Conservation (phyloP, 2,329 filamentous ascomycete species). For the Colletotrichum sp. region DNA sequence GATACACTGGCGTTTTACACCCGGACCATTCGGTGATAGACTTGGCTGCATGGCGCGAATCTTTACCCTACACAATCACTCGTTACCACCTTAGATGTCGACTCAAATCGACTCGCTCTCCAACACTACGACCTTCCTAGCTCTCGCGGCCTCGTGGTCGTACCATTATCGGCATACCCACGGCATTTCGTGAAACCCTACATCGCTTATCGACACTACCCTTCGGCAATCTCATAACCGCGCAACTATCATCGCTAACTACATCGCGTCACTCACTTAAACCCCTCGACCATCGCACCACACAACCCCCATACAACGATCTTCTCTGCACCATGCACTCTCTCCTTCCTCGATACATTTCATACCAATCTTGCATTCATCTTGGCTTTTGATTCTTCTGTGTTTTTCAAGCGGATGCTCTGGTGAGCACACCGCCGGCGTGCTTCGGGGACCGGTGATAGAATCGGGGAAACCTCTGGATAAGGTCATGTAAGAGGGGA, state of each 20-base stretch:
- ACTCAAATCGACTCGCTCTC: neutral
- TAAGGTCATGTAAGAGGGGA: neutral
- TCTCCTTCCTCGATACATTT: neutral
- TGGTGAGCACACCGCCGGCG: neutral
- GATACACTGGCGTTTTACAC: constrained; percentile 3
- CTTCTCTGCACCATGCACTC: neutral
- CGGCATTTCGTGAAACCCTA: neutral
- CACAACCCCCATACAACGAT: neutral
- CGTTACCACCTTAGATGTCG: neutral
- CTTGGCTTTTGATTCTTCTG: neutral
- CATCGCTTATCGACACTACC: constrained; percentile 14
- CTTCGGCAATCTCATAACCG: constrained; percentile 12
- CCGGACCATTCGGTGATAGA: constrained; percentile 1
- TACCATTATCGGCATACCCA: neutral
- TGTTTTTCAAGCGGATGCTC: neutral
- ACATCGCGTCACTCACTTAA: neutral
- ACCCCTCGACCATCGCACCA: neutral
- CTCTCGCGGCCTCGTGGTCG: neutral
- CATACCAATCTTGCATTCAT: constrained; percentile 10
- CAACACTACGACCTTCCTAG: neutral
- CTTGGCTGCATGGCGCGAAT: constrained; percentile 6
- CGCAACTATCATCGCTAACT: neutral
- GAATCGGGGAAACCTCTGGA: neutral
- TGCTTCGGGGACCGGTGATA: neutral
- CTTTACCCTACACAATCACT: neutral